Evolutionary conservation across 768 basidiomycete species (phyloP).

Genomic region (Cystofilobasidium bisporidii): DNA sequence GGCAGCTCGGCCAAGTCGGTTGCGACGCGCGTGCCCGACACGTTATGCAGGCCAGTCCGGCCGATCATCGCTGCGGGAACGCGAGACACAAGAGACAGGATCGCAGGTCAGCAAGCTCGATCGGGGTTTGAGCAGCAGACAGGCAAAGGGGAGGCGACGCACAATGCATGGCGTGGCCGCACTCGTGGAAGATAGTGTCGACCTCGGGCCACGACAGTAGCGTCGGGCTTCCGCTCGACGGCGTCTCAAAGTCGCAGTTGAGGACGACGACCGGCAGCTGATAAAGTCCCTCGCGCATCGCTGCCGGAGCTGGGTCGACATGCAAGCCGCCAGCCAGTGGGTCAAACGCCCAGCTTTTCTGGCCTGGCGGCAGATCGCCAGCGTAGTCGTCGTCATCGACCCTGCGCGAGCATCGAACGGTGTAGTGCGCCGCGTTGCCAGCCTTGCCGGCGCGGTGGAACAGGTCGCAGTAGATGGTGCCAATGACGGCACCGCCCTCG

Average conservation of each 20-base stretch:
- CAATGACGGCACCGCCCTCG: constrained; percentile 60
- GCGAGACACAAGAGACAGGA: neutral
- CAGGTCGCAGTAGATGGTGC: constrained; percentile 90
- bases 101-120: constrained; percentile 24
- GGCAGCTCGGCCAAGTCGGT: constrained; percentile 98
- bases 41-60: constrained; percentile 92
- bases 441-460: constrained; percentile 77
- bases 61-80: constrained; percentile 79
- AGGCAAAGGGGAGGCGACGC: constrained; percentile 41
- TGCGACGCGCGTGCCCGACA: constrained; percentile 91
- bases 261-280: constrained; percentile 89
- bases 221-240: constrained; percentile 57
- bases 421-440: constrained; percentile 91
- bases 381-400: constrained; percentile 79
- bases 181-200: constrained; percentile 90
- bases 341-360: constrained; percentile 16
- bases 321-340: constrained; percentile 31
- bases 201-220: constrained; percentile 86
- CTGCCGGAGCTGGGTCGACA: constrained; percentile 46
- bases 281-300: constrained; percentile 57
- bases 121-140: neutral
- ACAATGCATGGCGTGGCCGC: constrained; percentile 99
- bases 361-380: constrained; percentile 48
- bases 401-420: constrained; percentile 84
- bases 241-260: constrained; percentile 71